Percentiles rank a stretch among this genome's conserved stretches.
phyloP scores from a whole-genome alignment of 306 rosid species.

The Fragaria ananassa region DNA sequence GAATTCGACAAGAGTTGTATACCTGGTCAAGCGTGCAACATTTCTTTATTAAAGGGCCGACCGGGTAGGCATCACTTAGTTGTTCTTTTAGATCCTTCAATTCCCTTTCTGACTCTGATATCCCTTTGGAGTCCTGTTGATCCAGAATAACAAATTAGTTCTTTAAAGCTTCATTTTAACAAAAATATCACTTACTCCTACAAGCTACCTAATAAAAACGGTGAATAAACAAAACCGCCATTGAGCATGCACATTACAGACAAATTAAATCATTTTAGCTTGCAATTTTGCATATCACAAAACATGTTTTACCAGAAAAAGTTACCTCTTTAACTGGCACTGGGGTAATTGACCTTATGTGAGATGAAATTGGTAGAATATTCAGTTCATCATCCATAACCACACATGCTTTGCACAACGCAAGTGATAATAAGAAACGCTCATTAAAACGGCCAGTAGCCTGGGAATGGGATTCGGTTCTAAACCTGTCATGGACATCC shows the following conservation, averaged over 20 bases:
- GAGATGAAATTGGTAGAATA: constrained; percentile 87
- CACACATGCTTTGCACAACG: constrained; percentile 82
- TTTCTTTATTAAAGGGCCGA: constrained; percentile 78
- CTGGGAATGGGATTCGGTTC: constrained; percentile 89
- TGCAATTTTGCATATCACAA: not conserved
- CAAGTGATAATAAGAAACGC: constrained; percentile 85
- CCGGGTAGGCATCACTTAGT: constrained; percentile 71
- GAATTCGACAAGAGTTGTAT: constrained; percentile 3
- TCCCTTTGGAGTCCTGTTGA: constrained; percentile 64
- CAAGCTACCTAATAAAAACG: not conserved
- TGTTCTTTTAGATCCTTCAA: constrained; percentile 83
- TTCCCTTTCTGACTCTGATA: constrained; percentile 70
- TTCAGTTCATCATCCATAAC: constrained; percentile 93
- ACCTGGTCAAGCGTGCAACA: constrained; percentile 97
- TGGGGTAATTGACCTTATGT: constrained; percentile 65
- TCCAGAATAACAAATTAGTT: constrained; percentile 24
- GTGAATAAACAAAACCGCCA: not conserved
- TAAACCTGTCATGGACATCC: constrained; percentile 93
- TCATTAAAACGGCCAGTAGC: constrained; percentile 87
- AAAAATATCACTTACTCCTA: constrained; percentile 8
- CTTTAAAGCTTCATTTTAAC: constrained; percentile 14
- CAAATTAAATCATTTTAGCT: not conserved
- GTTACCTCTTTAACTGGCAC: constrained; percentile 74
- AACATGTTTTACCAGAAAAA: not conserved
- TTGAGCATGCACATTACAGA: not conserved